Evolutionary conservation across 257 asterid species (phyloP).

Genomic region (Jasminum sambac): DNA sequence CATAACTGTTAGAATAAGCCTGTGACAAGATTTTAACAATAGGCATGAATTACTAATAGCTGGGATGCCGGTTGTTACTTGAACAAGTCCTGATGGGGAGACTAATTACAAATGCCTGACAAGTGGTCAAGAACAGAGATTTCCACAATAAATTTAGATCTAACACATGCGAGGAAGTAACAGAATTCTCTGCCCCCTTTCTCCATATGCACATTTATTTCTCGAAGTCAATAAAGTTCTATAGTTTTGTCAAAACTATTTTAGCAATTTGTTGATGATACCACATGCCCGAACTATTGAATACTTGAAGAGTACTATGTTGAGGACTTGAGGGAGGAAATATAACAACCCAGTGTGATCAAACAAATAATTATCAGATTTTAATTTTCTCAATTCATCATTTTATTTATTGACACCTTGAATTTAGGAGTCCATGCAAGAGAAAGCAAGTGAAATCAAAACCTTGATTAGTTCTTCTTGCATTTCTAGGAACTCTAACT

Average conservation of each 20-base stretch:
- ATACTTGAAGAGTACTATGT: slow-evolving; percentile 3
- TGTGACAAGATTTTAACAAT: slow-evolving; percentile 4
- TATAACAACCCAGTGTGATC: slow-evolving; percentile 20
- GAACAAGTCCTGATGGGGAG: slow-evolving; percentile 13
- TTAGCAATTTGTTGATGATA: not conserved
- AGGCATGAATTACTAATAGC: slow-evolving; percentile 5
- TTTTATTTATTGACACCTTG: slow-evolving; percentile 3
- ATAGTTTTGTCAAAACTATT: slow-evolving; percentile 4
- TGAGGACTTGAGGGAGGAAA: slow-evolving; percentile 21
- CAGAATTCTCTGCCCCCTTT: not conserved
- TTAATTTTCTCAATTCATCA: slow-evolving; percentile 1
- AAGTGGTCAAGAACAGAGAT: not conserved
- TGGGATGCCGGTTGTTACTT: slow-evolving; percentile 15
- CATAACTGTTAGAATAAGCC: not conserved
- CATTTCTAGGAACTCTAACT: slow-evolving; percentile 91
- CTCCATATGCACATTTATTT: not conserved
- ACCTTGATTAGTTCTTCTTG: slow-evolving; percentile 96
- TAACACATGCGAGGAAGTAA: not conserved
- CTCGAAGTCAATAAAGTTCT: not conserved
- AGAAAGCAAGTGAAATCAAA: slow-evolving; percentile 21
- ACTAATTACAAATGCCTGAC: not conserved
- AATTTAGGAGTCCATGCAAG: slow-evolving; percentile 19
- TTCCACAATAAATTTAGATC: slow-evolving; percentile 20
- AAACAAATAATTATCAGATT: slow-evolving; percentile 13
- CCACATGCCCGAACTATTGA: not conserved